Evolutionary conservation across 2,329 filamentous ascomycete species (phyloP).

Genomic region (Fusarium torreyae): DNA sequence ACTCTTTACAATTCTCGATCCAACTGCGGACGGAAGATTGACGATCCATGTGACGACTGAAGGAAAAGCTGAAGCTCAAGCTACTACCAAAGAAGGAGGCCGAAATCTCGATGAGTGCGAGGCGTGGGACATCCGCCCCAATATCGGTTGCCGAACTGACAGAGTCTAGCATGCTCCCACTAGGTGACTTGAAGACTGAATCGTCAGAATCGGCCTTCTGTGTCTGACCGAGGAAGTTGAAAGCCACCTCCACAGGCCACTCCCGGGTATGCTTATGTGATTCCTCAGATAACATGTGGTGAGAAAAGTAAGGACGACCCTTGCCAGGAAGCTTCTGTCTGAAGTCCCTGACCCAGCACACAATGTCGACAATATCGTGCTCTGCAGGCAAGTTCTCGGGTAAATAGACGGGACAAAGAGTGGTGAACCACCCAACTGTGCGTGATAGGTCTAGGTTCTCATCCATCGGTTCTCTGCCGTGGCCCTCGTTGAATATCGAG

Average conservation of each 20-base stretch:
- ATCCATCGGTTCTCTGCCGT: conserved; percentile 54
- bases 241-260: conserved; percentile 35
- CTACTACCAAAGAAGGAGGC: conserved; percentile 7
- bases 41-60: conserved; percentile 24
- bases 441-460: conserved; percentile 50
- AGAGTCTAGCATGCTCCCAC: conserved; percentile 12
- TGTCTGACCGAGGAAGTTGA: conserved; percentile 43
- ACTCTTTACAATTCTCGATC: neutral
- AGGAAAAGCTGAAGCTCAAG: conserved; percentile 25
- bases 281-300: neutral
- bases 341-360: conserved; percentile 44
- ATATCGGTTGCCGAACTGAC: conserved; percentile 26
- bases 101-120: conserved; percentile 39
- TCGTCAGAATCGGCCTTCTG: conserved; percentile 4
- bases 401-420: conserved; percentile 40
- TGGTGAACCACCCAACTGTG: conserved; percentile 59
- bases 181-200: conserved; percentile 19
- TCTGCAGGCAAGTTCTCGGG: conserved; percentile 28
- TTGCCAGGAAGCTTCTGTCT: conserved; percentile 41
- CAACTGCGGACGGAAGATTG: conserved; percentile 2
- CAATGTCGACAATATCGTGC: conserved; percentile 31
- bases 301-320: conserved; percentile 41
- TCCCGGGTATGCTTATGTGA: neutral
- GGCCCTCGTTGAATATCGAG: conserved; percentile 54
- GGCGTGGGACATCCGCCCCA: conserved; percentile 24